Conservation (phyloP, 2,329 filamentous ascomycete species). For the Dactylellina cionopaga region DNA sequence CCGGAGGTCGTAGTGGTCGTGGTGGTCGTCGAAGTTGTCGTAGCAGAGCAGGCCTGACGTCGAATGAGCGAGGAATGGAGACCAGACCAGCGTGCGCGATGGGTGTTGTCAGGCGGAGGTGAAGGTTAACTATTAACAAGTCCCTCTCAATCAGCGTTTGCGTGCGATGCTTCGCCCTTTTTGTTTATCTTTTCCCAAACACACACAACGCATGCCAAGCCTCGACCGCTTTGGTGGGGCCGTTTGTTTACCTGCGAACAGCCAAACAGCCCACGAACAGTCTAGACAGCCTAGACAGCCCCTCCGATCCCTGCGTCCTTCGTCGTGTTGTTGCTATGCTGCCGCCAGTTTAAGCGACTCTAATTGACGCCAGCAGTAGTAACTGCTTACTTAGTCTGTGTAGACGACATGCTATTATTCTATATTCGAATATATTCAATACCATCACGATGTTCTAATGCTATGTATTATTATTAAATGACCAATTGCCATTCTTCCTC, state of each 20-base stretch:
- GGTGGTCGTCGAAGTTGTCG: not conserved
- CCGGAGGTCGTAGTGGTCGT: not conserved
- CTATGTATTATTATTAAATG: too few species aligned
- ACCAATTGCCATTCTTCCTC: too few species aligned
- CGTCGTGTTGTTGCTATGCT: slow-evolving; percentile 23
- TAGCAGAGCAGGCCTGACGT: slow-evolving; percentile 10
- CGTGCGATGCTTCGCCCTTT: slow-evolving; percentile 10
- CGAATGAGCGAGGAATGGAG: slow-evolving; percentile 8
- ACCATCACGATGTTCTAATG: too few species aligned
- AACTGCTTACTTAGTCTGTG: too few species aligned
- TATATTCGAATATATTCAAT: too few species aligned
- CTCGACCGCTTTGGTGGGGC: not conserved
- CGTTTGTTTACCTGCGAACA: slow-evolving; percentile 16
- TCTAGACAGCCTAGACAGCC: too few species aligned
- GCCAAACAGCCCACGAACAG: too few species aligned
- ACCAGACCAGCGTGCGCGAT: slow-evolving; percentile 5
- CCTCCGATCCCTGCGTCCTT: too few species aligned
- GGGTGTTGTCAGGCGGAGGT: slow-evolving; percentile 48
- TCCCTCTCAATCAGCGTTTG: too few species aligned
- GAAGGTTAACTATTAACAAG: too few species aligned
- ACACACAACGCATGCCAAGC: slow-evolving; percentile 50
- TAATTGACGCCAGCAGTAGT: too few species aligned
- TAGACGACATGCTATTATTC: too few species aligned
- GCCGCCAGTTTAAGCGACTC: slow-evolving; percentile 2
- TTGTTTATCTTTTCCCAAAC: slow-evolving; percentile 54